phyloP scores from a whole-genome alignment of 2,329 filamentous ascomycete species.

The Trichoderma brevicompactum region DNA sequence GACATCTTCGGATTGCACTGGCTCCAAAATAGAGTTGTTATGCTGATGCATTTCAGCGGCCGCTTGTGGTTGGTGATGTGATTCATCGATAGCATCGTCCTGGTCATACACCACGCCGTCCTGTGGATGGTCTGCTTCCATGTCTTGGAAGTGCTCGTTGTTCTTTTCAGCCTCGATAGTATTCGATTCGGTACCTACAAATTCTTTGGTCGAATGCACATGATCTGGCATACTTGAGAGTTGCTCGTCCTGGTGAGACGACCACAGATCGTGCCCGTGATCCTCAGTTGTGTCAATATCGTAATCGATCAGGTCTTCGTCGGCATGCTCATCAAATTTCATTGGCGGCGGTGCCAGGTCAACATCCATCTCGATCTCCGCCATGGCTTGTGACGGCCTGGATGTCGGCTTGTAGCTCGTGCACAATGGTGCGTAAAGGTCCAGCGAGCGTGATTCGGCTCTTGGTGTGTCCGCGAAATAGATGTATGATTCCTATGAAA shows the following conservation, averaged over 20 bases:
- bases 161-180: conserved; percentile 1
- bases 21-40: conserved; percentile 6
- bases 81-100: conserved; percentile 12
- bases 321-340: conserved; percentile 34
- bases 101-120: conserved; percentile 27
- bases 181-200: conserved; percentile 8
- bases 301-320: conserved; percentile 47
- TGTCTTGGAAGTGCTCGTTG: neutral
- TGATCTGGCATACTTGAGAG: neutral
- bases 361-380: conserved; percentile 42
- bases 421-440: neutral
- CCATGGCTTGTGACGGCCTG: conserved; percentile 32
- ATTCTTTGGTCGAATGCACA: conserved; percentile 7
- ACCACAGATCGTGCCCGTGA: conserved; percentile 16
- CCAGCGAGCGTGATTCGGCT: neutral
- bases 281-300: conserved; percentile 40
- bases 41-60: neutral
- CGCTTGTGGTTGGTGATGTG: neutral
- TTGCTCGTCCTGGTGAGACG: conserved; percentile 22
- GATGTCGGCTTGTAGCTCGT: neutral
- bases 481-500: neutral
- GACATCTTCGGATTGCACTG: neutral
- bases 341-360: conserved; percentile 36
- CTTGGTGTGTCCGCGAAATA: neutral
- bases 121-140: conserved; percentile 4